These are phyloP conservation scores for Solanum chaucha DNA, from an alignment of 257 asterid genomes.

Conservation along the genomic window DNA sequence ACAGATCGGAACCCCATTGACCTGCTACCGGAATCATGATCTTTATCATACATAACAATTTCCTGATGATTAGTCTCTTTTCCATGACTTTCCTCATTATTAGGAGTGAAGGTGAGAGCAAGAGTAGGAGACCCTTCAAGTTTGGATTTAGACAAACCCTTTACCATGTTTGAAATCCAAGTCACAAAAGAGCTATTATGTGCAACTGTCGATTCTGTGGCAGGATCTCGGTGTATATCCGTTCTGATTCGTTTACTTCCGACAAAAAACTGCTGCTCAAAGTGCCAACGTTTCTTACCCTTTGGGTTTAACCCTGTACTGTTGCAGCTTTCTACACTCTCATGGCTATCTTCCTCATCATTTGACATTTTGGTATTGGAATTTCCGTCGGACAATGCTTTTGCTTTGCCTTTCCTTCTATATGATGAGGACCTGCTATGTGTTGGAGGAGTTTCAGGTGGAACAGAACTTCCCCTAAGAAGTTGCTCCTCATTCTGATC, in stretches of 20 bases:
- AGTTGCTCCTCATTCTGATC: conserved; percentile 5
- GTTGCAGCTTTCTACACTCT: conserved; percentile 65
- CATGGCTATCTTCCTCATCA: conserved; percentile 22
- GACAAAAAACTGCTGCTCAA: conserved; percentile 6
- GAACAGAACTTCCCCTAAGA: conserved; percentile 10
- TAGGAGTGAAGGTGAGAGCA: conserved; percentile 12
- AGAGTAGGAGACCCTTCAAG: conserved; percentile 16
- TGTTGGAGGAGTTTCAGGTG: conserved; percentile 19
- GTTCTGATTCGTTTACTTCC: conserved; percentile 46
- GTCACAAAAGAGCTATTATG: conserved; percentile 49
- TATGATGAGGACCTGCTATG: conserved; percentile 9
- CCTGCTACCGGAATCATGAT: conserved; percentile 14
- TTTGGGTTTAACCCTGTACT: conserved; percentile 29
- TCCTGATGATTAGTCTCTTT: conserved; percentile 11
- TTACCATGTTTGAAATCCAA: conserved; percentile 76
- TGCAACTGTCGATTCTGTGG: conserved; percentile 13
- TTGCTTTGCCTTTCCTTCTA: conserved; percentile 38
- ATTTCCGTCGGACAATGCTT: conserved; percentile 34
- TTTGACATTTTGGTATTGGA: conserved; percentile 5
- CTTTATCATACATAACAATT: conserved; percentile 1
- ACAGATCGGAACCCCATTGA: conserved; percentile 33
- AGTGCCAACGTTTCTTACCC: conserved; percentile 21
- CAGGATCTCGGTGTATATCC: conserved; percentile 14
- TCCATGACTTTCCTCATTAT: conserved; percentile 11
- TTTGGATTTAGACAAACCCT: conserved; percentile 33